phyloP scores from a whole-genome alignment of 2,329 filamentous ascomycete genomes.

The Venturia aucupariae region DNA sequence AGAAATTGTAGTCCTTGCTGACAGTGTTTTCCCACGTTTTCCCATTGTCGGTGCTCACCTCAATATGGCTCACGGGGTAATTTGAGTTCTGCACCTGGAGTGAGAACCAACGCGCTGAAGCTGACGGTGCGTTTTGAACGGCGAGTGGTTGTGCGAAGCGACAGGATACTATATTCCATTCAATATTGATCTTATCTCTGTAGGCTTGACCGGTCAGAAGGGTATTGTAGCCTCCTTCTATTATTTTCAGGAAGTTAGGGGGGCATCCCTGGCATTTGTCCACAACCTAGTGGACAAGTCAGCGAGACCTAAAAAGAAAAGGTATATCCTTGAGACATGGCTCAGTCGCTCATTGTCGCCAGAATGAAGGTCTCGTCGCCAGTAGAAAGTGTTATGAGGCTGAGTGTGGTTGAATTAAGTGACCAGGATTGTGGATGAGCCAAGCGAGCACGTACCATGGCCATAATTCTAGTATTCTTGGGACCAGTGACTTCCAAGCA shows the following conservation, averaged over 20 bases:
- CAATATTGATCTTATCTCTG: background rate
- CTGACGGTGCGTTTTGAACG: background rate
- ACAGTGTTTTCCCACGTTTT: background rate
- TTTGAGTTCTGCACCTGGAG: background rate
- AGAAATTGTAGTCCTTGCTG: conserved; percentile 7
- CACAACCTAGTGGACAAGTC: background rate
- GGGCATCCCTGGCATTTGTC: background rate
- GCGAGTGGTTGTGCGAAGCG: background rate
- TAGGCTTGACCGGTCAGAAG: background rate
- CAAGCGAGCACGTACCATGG: conserved; percentile 3
- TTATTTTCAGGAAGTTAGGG: background rate
- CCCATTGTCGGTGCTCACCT: background rate
- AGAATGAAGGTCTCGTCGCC: too few relatives aligned
- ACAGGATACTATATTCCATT: background rate
- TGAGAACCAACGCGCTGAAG: background rate
- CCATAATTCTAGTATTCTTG: background rate
- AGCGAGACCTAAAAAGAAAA: background rate
- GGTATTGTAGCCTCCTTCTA: background rate
- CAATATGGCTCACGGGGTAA: background rate
- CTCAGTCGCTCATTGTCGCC: background rate
- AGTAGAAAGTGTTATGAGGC: background rate
- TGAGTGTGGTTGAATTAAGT: background rate
- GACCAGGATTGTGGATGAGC: background rate
- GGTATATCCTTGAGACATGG: background rate
- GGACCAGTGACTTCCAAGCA: conserved; percentile 3